phyloP scores from a whole-genome alignment of 495 filamentous ascomycete genomes.

The Barbatosphaeria neglecta region DNA sequence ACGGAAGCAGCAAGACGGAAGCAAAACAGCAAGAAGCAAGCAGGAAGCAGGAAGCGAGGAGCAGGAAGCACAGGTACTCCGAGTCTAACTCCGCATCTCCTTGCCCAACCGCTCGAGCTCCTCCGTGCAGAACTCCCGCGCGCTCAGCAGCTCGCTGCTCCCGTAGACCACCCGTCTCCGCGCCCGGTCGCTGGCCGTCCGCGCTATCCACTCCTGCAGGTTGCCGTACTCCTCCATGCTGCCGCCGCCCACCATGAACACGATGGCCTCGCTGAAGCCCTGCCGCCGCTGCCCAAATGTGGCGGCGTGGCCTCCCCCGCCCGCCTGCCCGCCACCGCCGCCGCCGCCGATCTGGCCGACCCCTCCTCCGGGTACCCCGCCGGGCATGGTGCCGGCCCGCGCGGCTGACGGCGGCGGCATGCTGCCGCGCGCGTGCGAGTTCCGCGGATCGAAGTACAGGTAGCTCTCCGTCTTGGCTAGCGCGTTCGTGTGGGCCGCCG shows the following conservation, averaged over 20 bases:
- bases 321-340: conserved; percentile 31
- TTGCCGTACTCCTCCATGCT: conserved; percentile 99
- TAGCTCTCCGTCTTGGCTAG: conserved; percentile 96
- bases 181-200: conserved; percentile 45
- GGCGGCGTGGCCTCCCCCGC: conserved; percentile 72
- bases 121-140: conserved; percentile 70
- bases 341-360: conserved; percentile 29
- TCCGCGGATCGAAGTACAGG: conserved; percentile 96
- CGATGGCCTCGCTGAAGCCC: conserved; percentile 88
- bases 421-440: conserved; percentile 83
- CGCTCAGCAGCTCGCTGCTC: conserved; percentile 87
- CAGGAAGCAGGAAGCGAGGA: no score
- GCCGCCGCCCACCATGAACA: conserved; percentile 93
- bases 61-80: no score
- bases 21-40: no score
- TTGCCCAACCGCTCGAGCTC: conserved; percentile 69
- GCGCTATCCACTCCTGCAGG: conserved; percentile 85
- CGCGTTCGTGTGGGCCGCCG: conserved; percentile 75
- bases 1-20: no score
- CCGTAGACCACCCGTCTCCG: conserved; percentile 85
- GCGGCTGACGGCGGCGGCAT: conserved; percentile 63
- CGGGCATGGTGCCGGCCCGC: conserved; percentile 23
- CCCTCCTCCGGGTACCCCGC: conserved; percentile 28
- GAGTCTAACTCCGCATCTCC: no score
- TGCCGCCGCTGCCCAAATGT: conserved; percentile 90